A percentile compares a stretch with the other conserved stretches of the same genome.
Conservation (phyloP, 169 alveolate species). For the Neospora caninum region DNA sequence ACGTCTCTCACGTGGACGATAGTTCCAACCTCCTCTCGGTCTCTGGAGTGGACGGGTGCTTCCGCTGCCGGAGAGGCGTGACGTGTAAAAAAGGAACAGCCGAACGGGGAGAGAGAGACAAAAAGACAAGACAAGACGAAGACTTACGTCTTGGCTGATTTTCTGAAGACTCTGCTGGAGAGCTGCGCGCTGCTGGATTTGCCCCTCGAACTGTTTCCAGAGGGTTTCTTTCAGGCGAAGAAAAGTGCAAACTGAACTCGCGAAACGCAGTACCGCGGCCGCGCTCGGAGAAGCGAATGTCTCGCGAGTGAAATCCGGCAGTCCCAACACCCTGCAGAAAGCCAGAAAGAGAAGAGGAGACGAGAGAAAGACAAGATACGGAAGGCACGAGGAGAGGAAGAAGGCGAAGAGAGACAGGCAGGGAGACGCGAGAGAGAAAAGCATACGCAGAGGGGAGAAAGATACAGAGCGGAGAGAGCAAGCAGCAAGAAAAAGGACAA, state of each 20-base stretch:
- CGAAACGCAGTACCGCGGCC: conserved; percentile 29
- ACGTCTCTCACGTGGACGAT: neutral
- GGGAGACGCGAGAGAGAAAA: too few species aligned
- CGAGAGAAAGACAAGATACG: neutral
- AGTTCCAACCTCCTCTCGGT: too few species aligned
- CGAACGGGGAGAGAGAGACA: neutral
- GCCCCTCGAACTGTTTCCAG: neutral
- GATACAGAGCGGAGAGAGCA: too few species aligned
- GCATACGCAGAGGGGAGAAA: too few species aligned
- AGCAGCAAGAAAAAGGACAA: too few species aligned
- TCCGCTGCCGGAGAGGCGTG: neutral
- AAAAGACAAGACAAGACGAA: neutral
- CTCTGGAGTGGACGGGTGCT: neutral
- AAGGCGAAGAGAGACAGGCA: neutral
- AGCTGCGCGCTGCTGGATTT: neutral
- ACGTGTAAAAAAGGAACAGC: neutral
- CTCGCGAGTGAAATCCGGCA: conserved; percentile 37
- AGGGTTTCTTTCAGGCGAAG: conserved; percentile 36
- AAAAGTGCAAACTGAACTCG: conserved; percentile 4
- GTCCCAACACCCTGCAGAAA: conserved; percentile 47
- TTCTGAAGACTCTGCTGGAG: conserved; percentile 17
- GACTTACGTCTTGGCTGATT: neutral
- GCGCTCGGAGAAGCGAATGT: conserved; percentile 39
- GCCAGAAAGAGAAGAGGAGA: neutral
- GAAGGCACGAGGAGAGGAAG: neutral